A percentile compares a stretch with the other conserved stretches of the same genome.
Evolutionary conservation across 2,329 filamentous ascomycete species (phyloP).

Genomic region (Aspergillus costaricaensis): DNA sequence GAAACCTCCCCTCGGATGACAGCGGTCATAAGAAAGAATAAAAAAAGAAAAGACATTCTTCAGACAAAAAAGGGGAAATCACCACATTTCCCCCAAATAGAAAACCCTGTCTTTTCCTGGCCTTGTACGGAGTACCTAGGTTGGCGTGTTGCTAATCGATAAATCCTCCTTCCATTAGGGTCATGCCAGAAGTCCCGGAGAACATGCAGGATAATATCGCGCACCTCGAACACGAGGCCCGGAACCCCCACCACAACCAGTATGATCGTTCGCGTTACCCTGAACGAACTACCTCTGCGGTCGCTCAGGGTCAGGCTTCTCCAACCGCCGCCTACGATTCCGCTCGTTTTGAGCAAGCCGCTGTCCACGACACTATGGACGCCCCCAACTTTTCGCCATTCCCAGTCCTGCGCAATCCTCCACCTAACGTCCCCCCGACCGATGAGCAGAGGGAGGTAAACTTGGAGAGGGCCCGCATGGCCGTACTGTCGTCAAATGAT

Average conservation of each 20-base stretch:
- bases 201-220: constrained; percentile 96
- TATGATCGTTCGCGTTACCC: constrained; percentile 39
- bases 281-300: constrained; percentile 39
- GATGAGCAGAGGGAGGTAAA: constrained; percentile 93
- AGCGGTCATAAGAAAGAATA: background rate
- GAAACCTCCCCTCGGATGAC: constrained; percentile 23
- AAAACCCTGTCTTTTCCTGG: constrained; percentile 5
- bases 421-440: constrained; percentile 86
- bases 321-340: constrained; percentile 34
- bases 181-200: constrained; percentile 93
- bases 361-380: constrained; percentile 52
- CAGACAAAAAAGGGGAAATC: background rate
- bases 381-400: constrained; percentile 87
- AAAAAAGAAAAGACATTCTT: too few relatives aligned
- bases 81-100: constrained; percentile 11
- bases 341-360: constrained; percentile 54
- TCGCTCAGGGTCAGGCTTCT: constrained; percentile 32
- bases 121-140: constrained; percentile 4
- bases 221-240: constrained; percentile 80
- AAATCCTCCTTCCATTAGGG: constrained; percentile 53
- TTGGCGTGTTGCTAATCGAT: constrained; percentile 28
- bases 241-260: constrained; percentile 48
- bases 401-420: constrained; percentile 74
- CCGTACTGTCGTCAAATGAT: constrained; percentile 89
- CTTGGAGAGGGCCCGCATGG: constrained; percentile 77